Base-by-base conservation (phyloP, 306 rosid genomes). In the Corylus heterophylla region DNA sequence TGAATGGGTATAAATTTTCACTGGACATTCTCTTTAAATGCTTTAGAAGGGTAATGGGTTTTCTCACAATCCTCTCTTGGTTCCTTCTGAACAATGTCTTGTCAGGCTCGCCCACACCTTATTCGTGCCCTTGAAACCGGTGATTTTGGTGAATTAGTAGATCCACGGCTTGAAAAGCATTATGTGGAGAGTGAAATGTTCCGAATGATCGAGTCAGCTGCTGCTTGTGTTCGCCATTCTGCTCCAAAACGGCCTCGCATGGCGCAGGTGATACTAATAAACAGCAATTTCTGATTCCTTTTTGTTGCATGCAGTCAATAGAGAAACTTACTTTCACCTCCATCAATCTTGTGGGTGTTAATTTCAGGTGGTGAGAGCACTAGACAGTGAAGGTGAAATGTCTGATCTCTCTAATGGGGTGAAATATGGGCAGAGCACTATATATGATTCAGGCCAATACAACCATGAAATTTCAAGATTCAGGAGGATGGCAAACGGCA, bases 201-300 rank as follows among this genome's bases (percentile, higher is more conserved):
- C 76, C 87, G 85, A 82, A 95, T 95, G 99, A 84, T 91, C 12
- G 97, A 90, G 85, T 94, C 97, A 54, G 98, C 99, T 14, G 99
- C 96, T 52, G 99, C 98, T 2, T 93, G 99, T 47, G 89, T 95
- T 77, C 97, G 98, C 35, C 97, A 90, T 77, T 95, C 98, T 22
- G 98, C 92, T 79, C 90, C 85, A 27, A 93, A 90, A 80, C 90
- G 99, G 45, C 99, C 99, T 44, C 79, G 99, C 14, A 93, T 95
- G 98, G 86, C 78, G 58, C 99, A 95, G 99, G 99, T 95, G 64
- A 76, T n/a, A 55, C 49, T 67, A 69, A 72, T 35, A 63, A 56
- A 22, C n/a, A 76, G 2, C 54, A 52, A 37, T 11, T 16, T 2
- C 11, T 0, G 9, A 7, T n/a, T 14, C 35, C 58, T 22, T 2